These are phyloP conservation scores for Sporothrix humicola DNA, from an alignment of 2,329 filamentous ascomycete species.

Conservation along the genomic window DNA sequence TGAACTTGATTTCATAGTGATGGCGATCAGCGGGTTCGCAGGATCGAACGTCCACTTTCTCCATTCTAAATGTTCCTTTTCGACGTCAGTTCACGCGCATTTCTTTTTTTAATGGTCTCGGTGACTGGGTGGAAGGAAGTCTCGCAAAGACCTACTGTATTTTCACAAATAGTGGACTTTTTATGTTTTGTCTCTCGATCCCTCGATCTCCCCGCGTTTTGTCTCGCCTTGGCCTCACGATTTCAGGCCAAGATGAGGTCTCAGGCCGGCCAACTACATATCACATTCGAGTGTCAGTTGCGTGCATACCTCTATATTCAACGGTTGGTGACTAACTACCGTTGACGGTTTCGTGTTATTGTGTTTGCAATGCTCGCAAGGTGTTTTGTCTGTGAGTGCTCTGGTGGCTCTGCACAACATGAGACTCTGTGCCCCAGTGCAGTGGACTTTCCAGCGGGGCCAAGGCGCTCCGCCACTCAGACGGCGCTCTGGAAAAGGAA, in stretches of 20 bases:
- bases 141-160: too few relatives aligned
- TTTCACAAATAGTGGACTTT: not conserved
- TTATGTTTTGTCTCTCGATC: not conserved
- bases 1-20: not conserved
- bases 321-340: not conserved
- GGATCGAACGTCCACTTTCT: constrained; percentile 16
- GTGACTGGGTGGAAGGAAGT: too few relatives aligned
- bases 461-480: constrained; percentile 23
- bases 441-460: constrained; percentile 15
- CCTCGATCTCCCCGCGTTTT: constrained; percentile 9
- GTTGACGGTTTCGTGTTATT: not conserved
- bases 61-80: not conserved
- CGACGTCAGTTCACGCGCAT: not conserved
- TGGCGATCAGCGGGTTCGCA: constrained; percentile 4
- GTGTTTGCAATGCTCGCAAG: not conserved
- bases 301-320: not conserved
- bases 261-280: not conserved
- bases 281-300: not conserved
- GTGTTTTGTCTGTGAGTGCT: not conserved
- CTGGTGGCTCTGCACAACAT: not conserved
- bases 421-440: constrained; percentile 5
- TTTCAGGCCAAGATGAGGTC: not conserved
- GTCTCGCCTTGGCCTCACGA: constrained; percentile 2
- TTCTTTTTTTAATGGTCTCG: not conserved
- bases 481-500: constrained; percentile 1